Base-by-base conservation (phyloP, 179 eudicot species). In the Silene noctiflora region DNA sequence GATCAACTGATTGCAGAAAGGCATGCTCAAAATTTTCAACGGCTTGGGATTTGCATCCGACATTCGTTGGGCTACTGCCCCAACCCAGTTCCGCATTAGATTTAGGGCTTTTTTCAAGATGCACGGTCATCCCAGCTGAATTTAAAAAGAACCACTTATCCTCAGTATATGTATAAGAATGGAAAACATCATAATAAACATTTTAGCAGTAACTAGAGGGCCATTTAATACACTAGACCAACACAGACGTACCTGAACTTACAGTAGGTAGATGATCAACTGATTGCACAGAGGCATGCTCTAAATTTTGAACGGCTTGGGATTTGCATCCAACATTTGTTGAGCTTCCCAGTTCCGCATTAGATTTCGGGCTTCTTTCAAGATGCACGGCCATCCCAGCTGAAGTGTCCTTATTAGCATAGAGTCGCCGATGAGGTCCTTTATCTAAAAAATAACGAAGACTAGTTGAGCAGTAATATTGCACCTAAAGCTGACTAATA, bases 191-290 rank as follows among this genome's bases (percentile, higher is more conserved):
- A 14, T 14, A 25, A 14, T 25, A 22, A 64, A 65, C 69, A 65
- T 64, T 25, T 31, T 25, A 1, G 42, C n/a, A 17, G n/a, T 27
- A 27, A 65, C 19, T 11, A 29, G 44, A 31, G 20, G 44, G n/a
- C 11, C 29, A 17, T 21, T 29, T 25, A 19, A 6, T 14, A 16
- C 44, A 27, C 4, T 17, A 31, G 21, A 65, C 44, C 44, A 65
- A 33, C 21, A 65, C 71, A 24, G 33, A 67, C 71, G 2, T 25
- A 67, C 79, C 79, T 72, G 77, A 59, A 76, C 56, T 73, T 72
- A 19, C 66, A 71, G 73, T 46, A 51, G 51, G 16, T 42, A 75
- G 35, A 24, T 68, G 27, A 63, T 79, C 77, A 2, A 14, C 25
- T 55, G 39, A 29, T 48, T 42, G 60, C 53, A 4, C 6, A 21